Base-by-base conservation (phyloP, 768 basidiomycete species). In the Termitomyces sp. region DNA sequence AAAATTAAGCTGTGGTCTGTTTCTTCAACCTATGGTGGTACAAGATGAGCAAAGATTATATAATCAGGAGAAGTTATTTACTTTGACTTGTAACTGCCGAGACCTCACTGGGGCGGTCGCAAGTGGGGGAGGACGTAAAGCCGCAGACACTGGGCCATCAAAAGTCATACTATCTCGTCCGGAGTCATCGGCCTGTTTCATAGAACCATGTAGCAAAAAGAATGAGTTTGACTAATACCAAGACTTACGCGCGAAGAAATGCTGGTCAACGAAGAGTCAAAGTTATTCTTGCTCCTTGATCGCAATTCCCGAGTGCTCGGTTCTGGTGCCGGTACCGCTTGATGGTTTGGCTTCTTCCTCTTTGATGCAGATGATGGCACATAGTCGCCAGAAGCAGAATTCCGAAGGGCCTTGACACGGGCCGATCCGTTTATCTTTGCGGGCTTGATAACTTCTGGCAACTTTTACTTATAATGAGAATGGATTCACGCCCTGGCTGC, bases 281-380 rank as follows among this genome's bases (percentile, higher is more conserved):
- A 60, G 19, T 70, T 68, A 21, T 69, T 71, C 58, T 77, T 81
- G 59, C 71, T 73, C 58, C 77, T 73, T 53, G 81, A 80, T 35
- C 81, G 75, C 41, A 81, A 62, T 59, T 78, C 75, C 25, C 79
- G 72, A 7, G 74, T 75, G 57, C 73, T 76, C 27, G 72, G 63
- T 59, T 76, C 73, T 8, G 53, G 50, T 54, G 37, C 44, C 35
- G 53, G 59, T 41, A 31, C 53, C 4, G 44, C 9, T 58, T 59
- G 59, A 42, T 68, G 71, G 19, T 66, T 62, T 14, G 65, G 57
- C 50, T 73, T 73, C 65, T 74, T 76, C 62, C 77, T 72, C 57
- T 73, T 75, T 29, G 71, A 60, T 14, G 73, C 71, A 25, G 75
- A 74, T 45, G 75, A 66, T 7, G 68, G 71, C n/a, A 72, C 69